Conservation (phyloP, 768 basidiomycete genomes). For the Tricholoma matsutake region DNA sequence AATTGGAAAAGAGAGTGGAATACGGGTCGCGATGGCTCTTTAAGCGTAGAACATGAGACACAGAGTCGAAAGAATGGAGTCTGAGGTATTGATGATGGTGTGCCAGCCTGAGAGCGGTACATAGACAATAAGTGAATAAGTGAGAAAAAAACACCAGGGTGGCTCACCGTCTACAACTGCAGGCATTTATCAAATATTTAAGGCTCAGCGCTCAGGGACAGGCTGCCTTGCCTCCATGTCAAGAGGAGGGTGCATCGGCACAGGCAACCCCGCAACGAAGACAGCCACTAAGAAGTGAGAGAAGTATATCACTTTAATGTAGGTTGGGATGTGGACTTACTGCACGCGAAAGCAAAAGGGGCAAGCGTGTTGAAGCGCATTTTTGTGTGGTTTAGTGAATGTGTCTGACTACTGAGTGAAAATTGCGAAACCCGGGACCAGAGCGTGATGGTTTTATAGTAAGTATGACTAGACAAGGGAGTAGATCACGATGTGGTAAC, state of each 20-base stretch:
- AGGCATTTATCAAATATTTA: background rate
- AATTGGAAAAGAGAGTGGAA: no score
- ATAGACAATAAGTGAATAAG: background rate
- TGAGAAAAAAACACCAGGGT: background rate
- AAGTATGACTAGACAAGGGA: constrained; percentile 12
- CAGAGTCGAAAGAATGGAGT: background rate
- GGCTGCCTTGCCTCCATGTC: constrained; percentile 14
- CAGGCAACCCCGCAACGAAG: constrained; percentile 10
- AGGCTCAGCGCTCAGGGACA: background rate
- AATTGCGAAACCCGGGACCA: background rate
- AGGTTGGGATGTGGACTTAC: constrained; percentile 9
- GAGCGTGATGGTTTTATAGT: constrained; percentile 1
- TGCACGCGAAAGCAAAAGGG: constrained; percentile 7
- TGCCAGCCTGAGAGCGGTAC: background rate
- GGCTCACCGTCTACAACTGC: background rate
- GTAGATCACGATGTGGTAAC: constrained; percentile 3
- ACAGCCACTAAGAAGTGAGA: constrained; percentile 7
- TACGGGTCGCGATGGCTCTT: no score
- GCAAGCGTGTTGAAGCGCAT: background rate
- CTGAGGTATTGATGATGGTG: background rate
- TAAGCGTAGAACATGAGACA: background rate
- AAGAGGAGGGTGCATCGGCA: constrained; percentile 14
- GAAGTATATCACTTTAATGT: background rate
- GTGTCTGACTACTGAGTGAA: background rate
- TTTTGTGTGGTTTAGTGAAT: background rate